phyloP scores from a whole-genome alignment of 1,284 basidiomycete species.

The Cutaneotrichosporon curvatum region DNA sequence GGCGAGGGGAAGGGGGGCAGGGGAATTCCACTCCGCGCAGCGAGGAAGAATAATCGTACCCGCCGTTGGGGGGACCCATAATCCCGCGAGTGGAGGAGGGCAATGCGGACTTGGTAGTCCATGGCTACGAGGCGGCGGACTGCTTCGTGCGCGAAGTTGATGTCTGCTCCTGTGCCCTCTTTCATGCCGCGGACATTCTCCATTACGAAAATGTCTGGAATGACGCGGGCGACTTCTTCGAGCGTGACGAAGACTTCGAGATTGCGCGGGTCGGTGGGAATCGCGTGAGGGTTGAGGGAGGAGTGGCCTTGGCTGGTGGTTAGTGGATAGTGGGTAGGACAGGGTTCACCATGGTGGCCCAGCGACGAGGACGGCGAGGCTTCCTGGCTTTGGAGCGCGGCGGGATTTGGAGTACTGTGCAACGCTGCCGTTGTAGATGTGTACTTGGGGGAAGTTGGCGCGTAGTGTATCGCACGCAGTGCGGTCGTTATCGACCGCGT shows the following conservation, averaged over 20 bases:
- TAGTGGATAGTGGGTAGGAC: too few relatives aligned
- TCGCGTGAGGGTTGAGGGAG: slow-evolving; percentile 17
- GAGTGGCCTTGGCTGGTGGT: slow-evolving; percentile 30
- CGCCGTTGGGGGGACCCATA: slow-evolving; percentile 33
- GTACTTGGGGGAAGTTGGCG: background rate
- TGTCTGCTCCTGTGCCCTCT: background rate
- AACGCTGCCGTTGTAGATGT: slow-evolving; percentile 1
- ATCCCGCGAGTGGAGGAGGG: slow-evolving; percentile 18
- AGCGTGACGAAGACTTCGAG: slow-evolving; percentile 21
- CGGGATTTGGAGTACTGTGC: background rate
- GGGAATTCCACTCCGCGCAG: slow-evolving; percentile 18
- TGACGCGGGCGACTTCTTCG: slow-evolving; percentile 15
- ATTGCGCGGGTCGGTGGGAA: slow-evolving; percentile 18
- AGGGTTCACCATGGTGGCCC: slow-evolving; percentile 33
- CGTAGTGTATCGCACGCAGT: slow-evolving; percentile 16
- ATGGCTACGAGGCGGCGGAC: slow-evolving; percentile 14
- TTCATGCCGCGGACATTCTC: slow-evolving; percentile 35
- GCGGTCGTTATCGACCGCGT: slow-evolving; percentile 21
- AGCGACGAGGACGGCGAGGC: slow-evolving; percentile 15
- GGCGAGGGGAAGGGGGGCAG: slow-evolving; percentile 26
- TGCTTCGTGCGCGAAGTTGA: slow-evolving; percentile 6
- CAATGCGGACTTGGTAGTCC: slow-evolving; percentile 27
- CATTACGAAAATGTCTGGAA: slow-evolving; percentile 23
- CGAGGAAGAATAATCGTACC: slow-evolving; percentile 25
- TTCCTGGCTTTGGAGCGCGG: background rate